phyloP scores from a whole-genome alignment of 2,329 filamentous ascomycete species.

The Alternaria postmessia region DNA sequence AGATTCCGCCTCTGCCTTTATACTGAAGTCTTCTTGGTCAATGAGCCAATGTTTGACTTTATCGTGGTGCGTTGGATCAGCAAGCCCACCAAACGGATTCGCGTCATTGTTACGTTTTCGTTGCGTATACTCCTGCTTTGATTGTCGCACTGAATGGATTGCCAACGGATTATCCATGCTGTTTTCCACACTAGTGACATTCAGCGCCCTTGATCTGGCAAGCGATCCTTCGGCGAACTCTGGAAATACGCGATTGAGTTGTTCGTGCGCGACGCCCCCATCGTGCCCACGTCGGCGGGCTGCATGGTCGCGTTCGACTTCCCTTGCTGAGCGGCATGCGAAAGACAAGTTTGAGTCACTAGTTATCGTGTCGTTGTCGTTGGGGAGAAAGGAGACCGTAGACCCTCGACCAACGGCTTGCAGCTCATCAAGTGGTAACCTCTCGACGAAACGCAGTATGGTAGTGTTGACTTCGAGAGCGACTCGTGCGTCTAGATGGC shows the following conservation, averaged over 20 bases:
- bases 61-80: background rate
- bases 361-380: background rate
- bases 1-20: background rate
- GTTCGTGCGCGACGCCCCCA: background rate
- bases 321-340: background rate
- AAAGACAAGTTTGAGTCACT: conserved; percentile 1
- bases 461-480: conserved; percentile 14
- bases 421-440: conserved; percentile 8
- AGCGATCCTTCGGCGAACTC: background rate
- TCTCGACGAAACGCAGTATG: conserved; percentile 6
- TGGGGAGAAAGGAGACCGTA: background rate
- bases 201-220: background rate
- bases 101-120: background rate
- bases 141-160: background rate
- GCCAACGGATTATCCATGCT: background rate
- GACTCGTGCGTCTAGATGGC: background rate
- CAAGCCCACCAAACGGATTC: background rate
- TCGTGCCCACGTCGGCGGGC: background rate
- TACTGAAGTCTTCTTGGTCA: background rate
- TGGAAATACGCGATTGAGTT: background rate
- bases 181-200: background rate
- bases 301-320: background rate
- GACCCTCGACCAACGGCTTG: background rate
- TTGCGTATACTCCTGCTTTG: background rate
- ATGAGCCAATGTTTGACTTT: background rate